A percentile compares a stretch with the other conserved stretches of the same genome.
Evolutionary conservation across 106 monocot species (phyloP).

Genomic region (Acorus calamus): DNA sequence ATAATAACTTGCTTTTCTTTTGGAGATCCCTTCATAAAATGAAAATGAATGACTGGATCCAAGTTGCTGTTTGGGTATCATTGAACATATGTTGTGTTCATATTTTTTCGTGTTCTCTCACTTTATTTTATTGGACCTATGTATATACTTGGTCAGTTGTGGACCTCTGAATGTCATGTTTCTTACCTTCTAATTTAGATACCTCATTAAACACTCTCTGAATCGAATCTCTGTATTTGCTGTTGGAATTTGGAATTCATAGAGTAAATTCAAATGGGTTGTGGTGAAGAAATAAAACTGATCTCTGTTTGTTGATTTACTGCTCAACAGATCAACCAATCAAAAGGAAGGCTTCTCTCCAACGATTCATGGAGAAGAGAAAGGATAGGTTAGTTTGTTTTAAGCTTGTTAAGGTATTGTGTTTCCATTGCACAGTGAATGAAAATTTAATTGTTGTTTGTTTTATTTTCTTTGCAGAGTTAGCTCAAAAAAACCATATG

Average conservation of each 20-base stretch:
- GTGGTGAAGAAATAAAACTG: not conserved
- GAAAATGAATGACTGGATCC: too few relatives aligned
- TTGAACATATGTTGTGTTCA: too few relatives aligned
- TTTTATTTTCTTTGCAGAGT: conserved; percentile 21
- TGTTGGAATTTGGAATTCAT: conserved; percentile 19
- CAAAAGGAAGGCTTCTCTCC: conserved; percentile 48
- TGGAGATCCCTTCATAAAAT: too few relatives aligned
- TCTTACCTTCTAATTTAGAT: too few relatives aligned
- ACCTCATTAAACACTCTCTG: too few relatives aligned
- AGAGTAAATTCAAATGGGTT: not conserved
- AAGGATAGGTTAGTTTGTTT: conserved; percentile 36
- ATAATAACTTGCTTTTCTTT: too few relatives aligned
- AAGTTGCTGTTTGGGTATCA: too few relatives aligned
- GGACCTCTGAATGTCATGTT: too few relatives aligned
- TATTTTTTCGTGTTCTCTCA: too few relatives aligned
- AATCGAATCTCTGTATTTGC: not conserved
- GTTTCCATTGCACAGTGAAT: not conserved
- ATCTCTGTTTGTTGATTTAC: not conserved
- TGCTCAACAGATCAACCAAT: conserved; percentile 37
- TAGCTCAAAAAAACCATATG: conserved; percentile 32
- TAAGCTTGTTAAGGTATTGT: too few relatives aligned
- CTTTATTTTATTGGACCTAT: too few relatives aligned
- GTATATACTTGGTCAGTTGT: too few relatives aligned
- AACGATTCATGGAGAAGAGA: conserved; percentile 62
- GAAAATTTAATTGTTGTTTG: not conserved